Evolutionary conservation across 768 basidiomycete species (phyloP), one percentile per base, ranked within the genome.

Genomic region (Lentinula edodes): DNA sequence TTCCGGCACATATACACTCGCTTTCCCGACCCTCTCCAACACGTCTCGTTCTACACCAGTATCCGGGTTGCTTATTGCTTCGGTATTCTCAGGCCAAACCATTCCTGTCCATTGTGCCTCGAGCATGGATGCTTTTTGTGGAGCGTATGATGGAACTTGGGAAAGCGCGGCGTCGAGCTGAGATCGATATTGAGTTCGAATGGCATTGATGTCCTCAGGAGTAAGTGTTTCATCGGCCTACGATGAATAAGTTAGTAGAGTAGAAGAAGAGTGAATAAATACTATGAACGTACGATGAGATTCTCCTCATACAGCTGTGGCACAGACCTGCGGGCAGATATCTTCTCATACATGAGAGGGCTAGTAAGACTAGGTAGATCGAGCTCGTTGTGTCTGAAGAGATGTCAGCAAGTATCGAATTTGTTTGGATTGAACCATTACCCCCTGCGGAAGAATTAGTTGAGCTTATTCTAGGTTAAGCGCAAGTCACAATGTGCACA

Each of bases 341-440:
- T 95, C 74, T 90, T 85, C 71, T 91, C 81, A 73, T 97, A 97
- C 94, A 96, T 97, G 9, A 88, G 75, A 0, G 95, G 94, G 62
- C 89, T 89, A 0, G 95, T 96, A 70, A 93, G 90, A 15, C 85
- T 84, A 0, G 92, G 92, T 56, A 94, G 82, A 68, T 95, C 91
- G 35, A 94, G 80, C 72, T 95, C 93, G 67, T 95, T 95, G 70
- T 95, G 93, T 1, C 93, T 91, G 42, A 0, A 8, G 28, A 34
- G 34, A 13, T n/a, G 57, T 59, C 38, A 51, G 41, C 10, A 36
- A 58, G 2, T 9, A 13, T 46, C 13, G 10, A 58, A 15, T 15
- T 52, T 34, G 51, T 15, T 18, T 34, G 5, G 16, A 36, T 13
- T 52, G 12, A 13, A 53, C 41, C 16, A 43, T 46, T 58, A 62